A percentile compares a stretch with the other conserved stretches of the same genome.
phyloP scores from a whole-genome alignment of 2,329 filamentous ascomycete genomes.

The Monosporascus sp. region DNA sequence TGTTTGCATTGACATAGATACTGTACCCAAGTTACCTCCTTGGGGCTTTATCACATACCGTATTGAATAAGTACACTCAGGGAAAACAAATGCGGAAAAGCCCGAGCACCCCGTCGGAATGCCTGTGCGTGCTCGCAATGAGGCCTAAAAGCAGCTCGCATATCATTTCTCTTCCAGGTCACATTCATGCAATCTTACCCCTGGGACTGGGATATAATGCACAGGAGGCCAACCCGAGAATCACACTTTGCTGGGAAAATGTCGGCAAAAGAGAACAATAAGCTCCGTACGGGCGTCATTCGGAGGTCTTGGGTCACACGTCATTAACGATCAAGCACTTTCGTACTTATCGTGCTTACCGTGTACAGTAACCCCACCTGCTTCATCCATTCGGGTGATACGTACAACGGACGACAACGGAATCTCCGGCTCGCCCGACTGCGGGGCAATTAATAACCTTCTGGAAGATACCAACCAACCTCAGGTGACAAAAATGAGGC shows the following conservation, averaged over 20 bases:
- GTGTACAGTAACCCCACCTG: neutral
- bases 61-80: neutral
- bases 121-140: neutral
- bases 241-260: neutral
- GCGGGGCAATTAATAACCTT: too few relatives aligned
- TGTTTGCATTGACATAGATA: neutral
- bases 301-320: neutral
- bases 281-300: neutral
- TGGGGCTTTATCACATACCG: too few relatives aligned
- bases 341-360: neutral
- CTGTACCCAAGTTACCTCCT: neutral
- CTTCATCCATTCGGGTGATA: neutral
- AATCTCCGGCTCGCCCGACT: too few relatives aligned
- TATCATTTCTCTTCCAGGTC: neutral
- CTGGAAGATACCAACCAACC: too few relatives aligned
- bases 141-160: neutral
- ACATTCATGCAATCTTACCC: neutral
- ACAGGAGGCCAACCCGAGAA: neutral
- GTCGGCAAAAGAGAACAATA: neutral
- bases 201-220: neutral
- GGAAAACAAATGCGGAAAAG: neutral
- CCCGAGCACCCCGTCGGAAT: neutral
- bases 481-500: too few relatives aligned
- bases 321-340: neutral
- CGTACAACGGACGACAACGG: too few relatives aligned